Base-by-base conservation (phyloP, 2,329 filamentous ascomycete genomes). In the Stagonosporopsis chrysanthemi region DNA sequence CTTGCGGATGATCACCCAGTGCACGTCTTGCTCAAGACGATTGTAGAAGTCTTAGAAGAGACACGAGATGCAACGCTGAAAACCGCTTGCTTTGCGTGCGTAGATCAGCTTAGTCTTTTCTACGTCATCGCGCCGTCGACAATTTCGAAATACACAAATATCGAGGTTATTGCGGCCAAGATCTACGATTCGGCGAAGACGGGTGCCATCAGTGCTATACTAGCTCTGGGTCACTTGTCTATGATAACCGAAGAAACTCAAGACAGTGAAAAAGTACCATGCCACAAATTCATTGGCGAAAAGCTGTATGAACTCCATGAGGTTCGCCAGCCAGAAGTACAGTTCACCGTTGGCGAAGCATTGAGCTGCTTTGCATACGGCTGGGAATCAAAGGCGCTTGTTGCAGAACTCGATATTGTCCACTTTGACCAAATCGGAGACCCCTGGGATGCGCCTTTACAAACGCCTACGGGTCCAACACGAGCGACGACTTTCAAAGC, bases 341-440 rank as follows among this genome's bases (percentile, higher is more conserved):
- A 97, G 61, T 97, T 99, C 72, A 86, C 92, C 0, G 87, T 96
- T 26, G 95, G 95, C 14, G 93, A 97, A 73, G 92, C 95, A 12
- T 84, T 98, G 50, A 89, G 90, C 43, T 90, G 90, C 43, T 85
- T 90, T 6, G 84, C 91, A 35, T 86, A 84, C 35, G 88, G 93
- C 36, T 98, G 94, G 93, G 84, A 90, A 31, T 96, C 94, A 0
- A 88, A 90, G 60, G 88, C 89, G 22, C 82, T 97, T 15, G 85
- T 88, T 54, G 83, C 93, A 1, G 86, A 87, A 42, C 80, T 94
- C 44, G 91, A 97, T 64, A 86, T 97, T 1, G 86, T 93, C 61
- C 80, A 77, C 58, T 79, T 79, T 17, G 69, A 78, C 22, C 77
- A 75, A 49, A 46, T 54, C 54, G 64, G 74, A 42, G 59, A 71